Evolutionary conservation across 2,329 filamentous ascomycete genomes (phyloP), one percentile per base, ranked within the genome.

Genomic region (Ascochyta koolunga): DNA sequence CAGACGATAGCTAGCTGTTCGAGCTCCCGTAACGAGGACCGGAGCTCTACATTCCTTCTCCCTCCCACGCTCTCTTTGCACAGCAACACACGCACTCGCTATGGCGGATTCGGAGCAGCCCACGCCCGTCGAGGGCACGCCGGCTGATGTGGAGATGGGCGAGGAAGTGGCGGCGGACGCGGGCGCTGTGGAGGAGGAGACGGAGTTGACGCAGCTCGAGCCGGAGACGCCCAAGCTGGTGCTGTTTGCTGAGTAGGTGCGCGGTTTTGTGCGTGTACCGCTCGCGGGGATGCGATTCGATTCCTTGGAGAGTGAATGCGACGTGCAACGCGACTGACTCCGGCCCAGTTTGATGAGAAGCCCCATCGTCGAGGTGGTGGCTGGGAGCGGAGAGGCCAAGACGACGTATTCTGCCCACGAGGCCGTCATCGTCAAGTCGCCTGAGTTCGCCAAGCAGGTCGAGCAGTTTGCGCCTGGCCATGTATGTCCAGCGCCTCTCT

Each of bases 401-500:
- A 86, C 85, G 9, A 80, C 86, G 27, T 82, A 97, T 54, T 87
- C 86, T 21, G 91, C 91, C 6, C 93, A 97, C 74, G 89, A 96
- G 76, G 87, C 81, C 3, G 82, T 97, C 22, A 81, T 98, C 31
- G 69, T 78, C 10, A 83, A 87, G 71, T 93, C 90, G 37, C 90
- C 91, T 0, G 92, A 83, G 74, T 91, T 97, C 69, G 79, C 80
- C 10, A 82, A 86, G 19, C 79, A 83, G 6, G 86, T 87, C 68
- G 79, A 82, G 10, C 75, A 82, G 43, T 89, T 92, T 67, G 79
- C 79, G 40, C 80, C 85, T 27, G 83, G 86, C 46, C 82, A 82
- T 54, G 88, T 89, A 76, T 59, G 84, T 78, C n/a, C 5, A 25
- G 3, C n/a, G n/a, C 19, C 6, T 2, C 31, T 10, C 5, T 4